phyloP scores from a whole-genome alignment of 225 moss, liverwort and hornwort genomes.

The Marchantia polymorpha region DNA sequence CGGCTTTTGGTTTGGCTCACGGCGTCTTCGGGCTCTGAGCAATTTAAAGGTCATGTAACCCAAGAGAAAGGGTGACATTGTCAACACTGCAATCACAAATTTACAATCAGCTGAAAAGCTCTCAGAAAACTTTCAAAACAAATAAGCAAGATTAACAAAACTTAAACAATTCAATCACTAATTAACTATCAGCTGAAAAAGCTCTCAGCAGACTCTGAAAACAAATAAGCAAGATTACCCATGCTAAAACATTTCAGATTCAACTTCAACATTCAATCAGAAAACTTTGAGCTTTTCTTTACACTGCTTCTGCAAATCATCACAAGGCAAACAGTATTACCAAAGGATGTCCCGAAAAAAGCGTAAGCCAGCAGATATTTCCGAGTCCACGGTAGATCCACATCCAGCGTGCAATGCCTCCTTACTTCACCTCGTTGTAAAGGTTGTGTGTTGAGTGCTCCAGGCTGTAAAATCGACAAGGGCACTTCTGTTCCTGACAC shows the following conservation, averaged over 20 bases:
- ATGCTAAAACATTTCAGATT: too few species aligned
- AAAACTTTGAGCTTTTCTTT: too few species aligned
- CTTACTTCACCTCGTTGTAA: conserved; percentile 32
- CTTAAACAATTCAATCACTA: too few species aligned
- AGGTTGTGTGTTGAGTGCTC: conserved; percentile 40
- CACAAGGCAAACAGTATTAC: conserved; percentile 30
- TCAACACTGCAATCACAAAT: conserved; percentile 33
- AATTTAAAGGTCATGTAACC: conserved; percentile 42
- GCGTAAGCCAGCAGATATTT: conserved; percentile 56
- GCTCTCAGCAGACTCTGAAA: too few species aligned
- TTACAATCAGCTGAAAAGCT: neutral
- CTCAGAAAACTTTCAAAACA: too few species aligned
- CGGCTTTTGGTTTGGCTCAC: conserved; percentile 38
- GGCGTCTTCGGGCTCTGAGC: conserved; percentile 32
- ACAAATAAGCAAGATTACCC: too few species aligned
- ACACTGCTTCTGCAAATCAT: neutral
- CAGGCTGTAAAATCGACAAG: conserved; percentile 66
- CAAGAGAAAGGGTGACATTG: conserved; percentile 33
- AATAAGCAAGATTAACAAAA: too few species aligned
- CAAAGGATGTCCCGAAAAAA: conserved; percentile 42
- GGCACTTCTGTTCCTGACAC: conserved; percentile 52
- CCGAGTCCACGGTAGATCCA: conserved; percentile 62
- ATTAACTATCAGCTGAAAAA: too few species aligned
- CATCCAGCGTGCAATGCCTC: conserved; percentile 76
- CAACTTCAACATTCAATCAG: too few species aligned